These are phyloP conservation scores for Phytophthora vignae DNA, from an alignment of 352 stramenopile genomes.

Conservation along the genomic window DNA sequence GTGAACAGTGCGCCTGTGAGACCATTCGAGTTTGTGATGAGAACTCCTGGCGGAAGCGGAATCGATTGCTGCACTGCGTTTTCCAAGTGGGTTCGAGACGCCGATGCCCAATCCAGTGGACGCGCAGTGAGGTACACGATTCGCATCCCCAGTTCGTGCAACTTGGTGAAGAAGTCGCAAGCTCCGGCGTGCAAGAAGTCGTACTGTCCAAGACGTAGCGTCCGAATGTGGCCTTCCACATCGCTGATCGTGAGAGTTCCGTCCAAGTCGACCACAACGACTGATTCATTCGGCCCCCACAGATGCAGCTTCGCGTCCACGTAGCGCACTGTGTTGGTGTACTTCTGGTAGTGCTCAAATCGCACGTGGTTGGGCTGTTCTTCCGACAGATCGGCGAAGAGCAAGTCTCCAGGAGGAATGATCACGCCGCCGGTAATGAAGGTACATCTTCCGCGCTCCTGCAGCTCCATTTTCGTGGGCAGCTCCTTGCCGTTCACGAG, in stretches of 20 bases:
- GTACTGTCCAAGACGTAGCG: conserved; percentile 82
- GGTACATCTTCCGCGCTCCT: conserved; percentile 68
- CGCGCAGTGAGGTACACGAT: conserved; percentile 87
- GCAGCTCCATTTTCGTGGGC: conserved; percentile 78
- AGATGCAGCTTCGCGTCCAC: conserved; percentile 80
- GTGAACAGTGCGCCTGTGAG: conserved; percentile 81
- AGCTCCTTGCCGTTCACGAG: conserved; percentile 83
- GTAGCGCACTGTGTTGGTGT: conserved; percentile 74
- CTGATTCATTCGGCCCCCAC: conserved; percentile 81
- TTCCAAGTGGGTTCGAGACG: conserved; percentile 77
- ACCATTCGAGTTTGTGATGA: conserved; percentile 86
- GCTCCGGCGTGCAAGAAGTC: conserved; percentile 82
- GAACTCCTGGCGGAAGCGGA: conserved; percentile 64
- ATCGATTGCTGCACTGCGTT: conserved; percentile 73
- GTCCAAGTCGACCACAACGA: conserved; percentile 85
- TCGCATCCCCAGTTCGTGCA: conserved; percentile 74
- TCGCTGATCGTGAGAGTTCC: conserved; percentile 88
- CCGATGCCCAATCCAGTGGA: conserved; percentile 80
- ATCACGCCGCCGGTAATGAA: conserved; percentile 74
- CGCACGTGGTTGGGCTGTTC: conserved; percentile 70
- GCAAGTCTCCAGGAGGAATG: conserved; percentile 61
- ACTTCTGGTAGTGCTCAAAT: conserved; percentile 82
- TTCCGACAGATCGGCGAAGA: conserved; percentile 68
- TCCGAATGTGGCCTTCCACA: conserved; percentile 88
- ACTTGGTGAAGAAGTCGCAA: conserved; percentile 85